These are phyloP conservation scores for Circinella minor DNA, from an alignment of 371 early-diverging fungal species.

Conservation along the genomic window DNA sequence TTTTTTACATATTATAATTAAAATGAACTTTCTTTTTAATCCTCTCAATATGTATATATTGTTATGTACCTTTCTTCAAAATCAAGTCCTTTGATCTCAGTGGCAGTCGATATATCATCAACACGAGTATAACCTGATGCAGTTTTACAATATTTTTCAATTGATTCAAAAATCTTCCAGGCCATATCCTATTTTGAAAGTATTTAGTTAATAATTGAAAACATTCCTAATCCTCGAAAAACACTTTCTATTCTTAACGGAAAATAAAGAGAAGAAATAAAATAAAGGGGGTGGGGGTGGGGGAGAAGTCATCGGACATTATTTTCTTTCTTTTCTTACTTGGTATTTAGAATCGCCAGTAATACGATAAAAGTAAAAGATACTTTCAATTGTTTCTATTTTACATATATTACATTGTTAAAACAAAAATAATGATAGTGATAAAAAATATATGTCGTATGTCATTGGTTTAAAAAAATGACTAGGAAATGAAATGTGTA, in stretches of 20 bases:
- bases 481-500: too few relatives aligned
- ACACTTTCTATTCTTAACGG: neutral
- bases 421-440: too few relatives aligned
- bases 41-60: neutral
- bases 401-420: too few relatives aligned
- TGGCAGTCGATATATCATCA: constrained; percentile 47
- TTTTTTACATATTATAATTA: neutral
- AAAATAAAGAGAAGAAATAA: neutral
- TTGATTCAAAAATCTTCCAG: constrained; percentile 66
- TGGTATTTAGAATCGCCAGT: constrained; percentile 59
- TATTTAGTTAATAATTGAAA: neutral
- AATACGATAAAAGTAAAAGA: constrained; percentile 75
- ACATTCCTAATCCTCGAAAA: neutral
- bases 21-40: neutral
- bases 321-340: neutral
- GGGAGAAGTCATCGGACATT: neutral
- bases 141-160: constrained; percentile 70
- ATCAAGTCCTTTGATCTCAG: constrained; percentile 27
- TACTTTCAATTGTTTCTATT: constrained; percentile 75
- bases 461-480: too few relatives aligned
- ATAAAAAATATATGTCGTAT: too few relatives aligned
- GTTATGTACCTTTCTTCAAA: constrained; percentile 49
- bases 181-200: constrained; percentile 56
- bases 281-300: neutral
- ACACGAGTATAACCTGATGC: constrained; percentile 69